phyloP scores from a whole-genome alignment of 2,329 filamentous ascomycete species.

The Orbilia blumenaviensis region DNA sequence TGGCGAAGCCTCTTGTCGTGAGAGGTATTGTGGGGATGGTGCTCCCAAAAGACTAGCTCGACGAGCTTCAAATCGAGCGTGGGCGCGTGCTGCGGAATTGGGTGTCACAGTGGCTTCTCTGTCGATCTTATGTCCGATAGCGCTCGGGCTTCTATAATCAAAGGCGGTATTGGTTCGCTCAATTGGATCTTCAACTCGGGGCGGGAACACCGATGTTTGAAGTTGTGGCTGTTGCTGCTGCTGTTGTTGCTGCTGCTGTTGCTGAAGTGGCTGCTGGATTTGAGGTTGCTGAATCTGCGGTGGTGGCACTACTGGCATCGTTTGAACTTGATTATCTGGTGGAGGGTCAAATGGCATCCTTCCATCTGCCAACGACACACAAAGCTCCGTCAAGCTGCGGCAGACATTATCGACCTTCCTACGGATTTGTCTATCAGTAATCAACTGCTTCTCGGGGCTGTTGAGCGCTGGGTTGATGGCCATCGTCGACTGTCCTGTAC shows the following conservation, averaged over 20 bases:
- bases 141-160: slow-evolving; percentile 47
- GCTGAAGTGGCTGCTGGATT: slow-evolving; percentile 10
- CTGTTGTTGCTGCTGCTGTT: background rate
- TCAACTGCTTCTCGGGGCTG: slow-evolving; percentile 60
- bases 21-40: slow-evolving; percentile 38
- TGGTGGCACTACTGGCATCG: slow-evolving; percentile 14
- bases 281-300: slow-evolving; percentile 25
- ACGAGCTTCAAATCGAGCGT: slow-evolving; percentile 48
- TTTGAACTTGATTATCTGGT: slow-evolving; percentile 31
- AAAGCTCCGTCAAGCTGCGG: slow-evolving; percentile 89
- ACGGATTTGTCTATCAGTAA: slow-evolving; percentile 83
- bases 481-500: slow-evolving; percentile 70
- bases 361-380: slow-evolving; percentile 79
- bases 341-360: slow-evolving; percentile 56
- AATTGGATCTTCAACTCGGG: slow-evolving; percentile 37
- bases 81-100: slow-evolving; percentile 35
- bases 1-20: slow-evolving; percentile 46
- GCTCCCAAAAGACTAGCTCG: slow-evolving; percentile 39
- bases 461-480: slow-evolving; percentile 61
- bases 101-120: slow-evolving; percentile 49
- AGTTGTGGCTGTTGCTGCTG: slow-evolving; percentile 16
- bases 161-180: slow-evolving; percentile 35
- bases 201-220: slow-evolving; percentile 32
- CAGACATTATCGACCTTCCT: slow-evolving; percentile 94
- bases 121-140: slow-evolving; percentile 51